These are phyloP conservation scores for Datisca glomerata DNA, from an alignment of 306 rosid species.

Conservation along the genomic window DNA sequence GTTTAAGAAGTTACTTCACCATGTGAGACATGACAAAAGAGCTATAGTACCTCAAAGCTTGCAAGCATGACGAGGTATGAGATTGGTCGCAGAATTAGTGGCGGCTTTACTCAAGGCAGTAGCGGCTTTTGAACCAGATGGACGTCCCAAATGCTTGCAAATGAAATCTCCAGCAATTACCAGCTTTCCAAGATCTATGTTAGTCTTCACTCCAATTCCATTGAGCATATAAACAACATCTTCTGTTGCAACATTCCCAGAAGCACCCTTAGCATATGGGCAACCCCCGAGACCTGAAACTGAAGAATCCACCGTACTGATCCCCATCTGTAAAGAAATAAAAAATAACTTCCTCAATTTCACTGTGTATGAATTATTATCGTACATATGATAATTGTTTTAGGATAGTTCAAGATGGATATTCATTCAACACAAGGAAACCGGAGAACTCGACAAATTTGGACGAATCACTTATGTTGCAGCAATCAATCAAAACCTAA, in stretches of 20 bases:
- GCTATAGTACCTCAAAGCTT: constrained; percentile 56
- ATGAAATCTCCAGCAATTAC: constrained; percentile 76
- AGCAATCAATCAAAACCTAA: no score
- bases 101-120: constrained; percentile 48
- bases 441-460: no score
- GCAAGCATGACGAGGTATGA: constrained; percentile 34
- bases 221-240: constrained; percentile 87
- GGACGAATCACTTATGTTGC: no score
- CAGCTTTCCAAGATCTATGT: constrained; percentile 58
- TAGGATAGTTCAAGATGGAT: no score
- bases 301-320: constrained; percentile 69
- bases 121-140: constrained; percentile 66
- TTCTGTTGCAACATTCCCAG: constrained; percentile 90
- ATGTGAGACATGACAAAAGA: no score
- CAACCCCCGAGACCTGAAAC: constrained; percentile 96
- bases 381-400: no score
- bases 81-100: constrained; percentile 39
- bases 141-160: constrained; percentile 65
- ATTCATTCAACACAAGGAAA: no score
- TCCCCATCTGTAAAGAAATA: constrained; percentile 41
- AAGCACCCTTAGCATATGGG: constrained; percentile 89
- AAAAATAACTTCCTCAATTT: no score
- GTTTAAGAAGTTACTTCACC: no score
- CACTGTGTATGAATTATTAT: no score
- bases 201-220: constrained; percentile 70